Percentiles rank a stretch among this genome's conserved stretches.
Evolutionary conservation across 306 rosid genomes (phyloP).

Genomic region (Vigna trinervia): DNA sequence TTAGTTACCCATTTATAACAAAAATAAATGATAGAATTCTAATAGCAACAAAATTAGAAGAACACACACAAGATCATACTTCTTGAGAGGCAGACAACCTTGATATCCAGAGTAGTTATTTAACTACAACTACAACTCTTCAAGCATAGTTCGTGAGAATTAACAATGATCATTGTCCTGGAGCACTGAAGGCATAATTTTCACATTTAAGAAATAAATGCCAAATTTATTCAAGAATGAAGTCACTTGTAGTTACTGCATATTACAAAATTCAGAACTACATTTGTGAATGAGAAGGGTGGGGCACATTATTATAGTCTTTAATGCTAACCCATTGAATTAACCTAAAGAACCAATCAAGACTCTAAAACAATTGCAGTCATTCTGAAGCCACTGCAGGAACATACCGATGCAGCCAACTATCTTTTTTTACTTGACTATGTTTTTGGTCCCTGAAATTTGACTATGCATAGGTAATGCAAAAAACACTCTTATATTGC

Average conservation of each 20-base stretch:
- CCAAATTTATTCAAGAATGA: not conserved
- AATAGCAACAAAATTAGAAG: not conserved
- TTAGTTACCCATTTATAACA: not conserved
- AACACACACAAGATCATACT: conserved; percentile 3
- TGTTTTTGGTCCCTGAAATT: too few species aligned
- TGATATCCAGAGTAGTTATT: not conserved
- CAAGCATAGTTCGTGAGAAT: conserved; percentile 11
- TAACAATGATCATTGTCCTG: not conserved
- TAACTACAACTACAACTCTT: not conserved
- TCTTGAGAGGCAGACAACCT: not conserved
- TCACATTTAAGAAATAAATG: not conserved
- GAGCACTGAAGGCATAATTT: not conserved
- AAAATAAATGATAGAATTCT: not conserved
- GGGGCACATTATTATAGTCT: not conserved
- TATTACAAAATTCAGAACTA: not conserved
- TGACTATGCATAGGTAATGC: too few species aligned
- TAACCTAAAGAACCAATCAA: not conserved
- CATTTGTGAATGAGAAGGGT: not conserved
- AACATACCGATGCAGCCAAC: not conserved
- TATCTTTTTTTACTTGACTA: not conserved
- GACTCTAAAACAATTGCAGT: not conserved
- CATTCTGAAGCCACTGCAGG: not conserved
- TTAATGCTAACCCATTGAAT: not conserved
- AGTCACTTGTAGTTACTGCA: not conserved
- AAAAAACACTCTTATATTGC: too few species aligned